phyloP scores from a whole-genome alignment of 768 basidiomycete species.

The Coprinellus aureogranulatus region DNA sequence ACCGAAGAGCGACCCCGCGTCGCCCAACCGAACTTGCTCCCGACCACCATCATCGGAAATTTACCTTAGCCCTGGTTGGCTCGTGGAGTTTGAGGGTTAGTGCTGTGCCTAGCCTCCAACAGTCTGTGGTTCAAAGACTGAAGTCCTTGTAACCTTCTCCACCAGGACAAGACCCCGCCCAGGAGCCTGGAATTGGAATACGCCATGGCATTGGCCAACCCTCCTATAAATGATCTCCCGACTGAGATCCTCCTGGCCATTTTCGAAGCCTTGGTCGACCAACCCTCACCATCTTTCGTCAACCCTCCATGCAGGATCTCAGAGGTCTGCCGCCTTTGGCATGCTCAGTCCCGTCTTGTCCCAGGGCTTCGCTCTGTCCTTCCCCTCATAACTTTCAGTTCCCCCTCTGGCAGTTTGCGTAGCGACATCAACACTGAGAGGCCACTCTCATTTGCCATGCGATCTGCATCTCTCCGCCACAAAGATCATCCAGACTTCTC shows the following conservation, averaged over 20 bases:
- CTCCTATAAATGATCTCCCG: neutral
- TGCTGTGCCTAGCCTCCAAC: no score
- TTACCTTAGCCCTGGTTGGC: no score
- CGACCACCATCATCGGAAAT: no score
- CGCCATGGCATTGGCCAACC: no score
- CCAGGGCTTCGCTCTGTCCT: neutral
- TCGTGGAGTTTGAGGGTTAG: no score
- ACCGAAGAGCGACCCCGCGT: no score
- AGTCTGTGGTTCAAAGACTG: no score
- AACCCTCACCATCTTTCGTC: neutral
- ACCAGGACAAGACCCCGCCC: no score
- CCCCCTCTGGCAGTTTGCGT: neutral
- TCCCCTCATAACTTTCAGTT: neutral
- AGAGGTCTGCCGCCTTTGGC: constrained; percentile 1
- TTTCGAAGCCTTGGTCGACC: neutral
- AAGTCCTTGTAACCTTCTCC: no score
- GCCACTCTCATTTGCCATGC: neutral
- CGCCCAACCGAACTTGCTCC: no score
- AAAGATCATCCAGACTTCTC: neutral
- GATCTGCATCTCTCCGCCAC: neutral
- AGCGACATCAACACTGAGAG: neutral
- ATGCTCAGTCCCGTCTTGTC: neutral
- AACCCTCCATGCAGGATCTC: neutral
- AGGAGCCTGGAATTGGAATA: no score
- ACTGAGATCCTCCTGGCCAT: neutral